Evolutionary conservation across 768 basidiomycete species (phyloP).

Genomic region (Artomyces pyxidatus): DNA sequence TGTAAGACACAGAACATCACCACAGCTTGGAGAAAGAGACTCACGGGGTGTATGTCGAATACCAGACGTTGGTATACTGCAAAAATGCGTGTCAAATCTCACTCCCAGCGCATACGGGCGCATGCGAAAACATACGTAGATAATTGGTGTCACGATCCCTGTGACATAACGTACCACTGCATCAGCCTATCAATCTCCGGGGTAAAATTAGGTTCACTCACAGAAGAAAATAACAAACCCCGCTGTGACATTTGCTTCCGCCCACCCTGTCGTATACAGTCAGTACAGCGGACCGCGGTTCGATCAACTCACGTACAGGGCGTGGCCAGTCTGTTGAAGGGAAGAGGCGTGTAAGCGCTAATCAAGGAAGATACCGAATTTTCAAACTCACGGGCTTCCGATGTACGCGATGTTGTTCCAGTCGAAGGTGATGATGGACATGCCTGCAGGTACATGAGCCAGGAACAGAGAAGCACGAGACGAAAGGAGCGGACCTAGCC

Average conservation of each 20-base stretch:
- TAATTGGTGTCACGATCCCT: slow-evolving; percentile 33
- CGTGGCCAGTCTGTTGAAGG: slow-evolving; percentile 42
- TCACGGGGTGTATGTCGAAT: slow-evolving; percentile 29
- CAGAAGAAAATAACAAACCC: slow-evolving; percentile 42
- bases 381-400: slow-evolving; percentile 15
- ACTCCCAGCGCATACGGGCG: not conserved
- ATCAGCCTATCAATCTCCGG: not conserved
- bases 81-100: not conserved
- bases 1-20: not conserved
- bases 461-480: not conserved
- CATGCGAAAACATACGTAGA: slow-evolving; percentile 19
- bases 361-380: not conserved
- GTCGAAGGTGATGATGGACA: slow-evolving; percentile 76
- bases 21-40: slow-evolving; percentile 6
- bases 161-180: not conserved
- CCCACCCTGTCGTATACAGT: slow-evolving; percentile 41
- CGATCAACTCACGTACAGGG: slow-evolving; percentile 38
- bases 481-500: slow-evolving; percentile 2
- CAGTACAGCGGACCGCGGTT: not conserved
- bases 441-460: slow-evolving; percentile 22
- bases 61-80: slow-evolving; percentile 29
- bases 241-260: slow-evolving; percentile 59
- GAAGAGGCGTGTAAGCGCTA: not conserved
- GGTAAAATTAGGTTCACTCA: slow-evolving; percentile 9
- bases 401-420: slow-evolving; percentile 44